Percentiles rank a stretch among this genome's conserved stretches.
Conservation (phyloP, 2,329 filamentous ascomycete species). For the Paecilomyces variotii region DNA sequence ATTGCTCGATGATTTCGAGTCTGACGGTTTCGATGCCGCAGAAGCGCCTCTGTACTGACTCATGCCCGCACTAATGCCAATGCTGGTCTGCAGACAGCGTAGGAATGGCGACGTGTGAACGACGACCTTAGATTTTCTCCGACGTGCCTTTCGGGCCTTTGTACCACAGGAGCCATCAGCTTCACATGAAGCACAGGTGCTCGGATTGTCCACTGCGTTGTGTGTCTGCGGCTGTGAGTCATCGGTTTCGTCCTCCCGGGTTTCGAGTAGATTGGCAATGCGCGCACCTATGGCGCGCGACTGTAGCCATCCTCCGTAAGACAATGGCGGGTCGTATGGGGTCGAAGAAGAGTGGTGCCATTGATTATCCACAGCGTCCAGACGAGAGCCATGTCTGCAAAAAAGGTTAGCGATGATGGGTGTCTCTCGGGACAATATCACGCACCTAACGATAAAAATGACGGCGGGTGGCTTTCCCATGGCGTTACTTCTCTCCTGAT, state of each 20-base stretch:
- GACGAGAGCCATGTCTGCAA: constrained; percentile 74
- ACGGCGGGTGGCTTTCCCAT: constrained; percentile 35
- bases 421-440: neutral
- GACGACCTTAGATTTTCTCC: constrained; percentile 65
- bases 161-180: neutral
- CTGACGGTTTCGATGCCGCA: constrained; percentile 7
- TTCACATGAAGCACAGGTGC: constrained; percentile 4
- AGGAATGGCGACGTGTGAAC: constrained; percentile 92
- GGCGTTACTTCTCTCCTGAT: neutral
- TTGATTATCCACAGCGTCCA: constrained; percentile 88
- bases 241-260: constrained; percentile 31
- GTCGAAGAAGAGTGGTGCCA: constrained; percentile 92
- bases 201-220: constrained; percentile 11
- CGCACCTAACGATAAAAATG: constrained; percentile 36
- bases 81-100: constrained; percentile 84
- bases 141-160: constrained; percentile 13
- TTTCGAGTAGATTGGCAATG: constrained; percentile 64
- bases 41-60: constrained; percentile 36
- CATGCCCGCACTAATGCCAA: constrained; percentile 79
- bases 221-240: constrained; percentile 22
- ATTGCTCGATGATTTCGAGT: neutral
- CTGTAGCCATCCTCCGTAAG: constrained; percentile 90
- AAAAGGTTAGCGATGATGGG: neutral
- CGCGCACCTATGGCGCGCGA: constrained; percentile 71
- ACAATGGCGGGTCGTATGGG: constrained; percentile 91